Percentiles rank a stretch among this genome's conserved stretches.
Conservation (phyloP, 345 rosid species). For the Eutrema heterophyllum region DNA sequence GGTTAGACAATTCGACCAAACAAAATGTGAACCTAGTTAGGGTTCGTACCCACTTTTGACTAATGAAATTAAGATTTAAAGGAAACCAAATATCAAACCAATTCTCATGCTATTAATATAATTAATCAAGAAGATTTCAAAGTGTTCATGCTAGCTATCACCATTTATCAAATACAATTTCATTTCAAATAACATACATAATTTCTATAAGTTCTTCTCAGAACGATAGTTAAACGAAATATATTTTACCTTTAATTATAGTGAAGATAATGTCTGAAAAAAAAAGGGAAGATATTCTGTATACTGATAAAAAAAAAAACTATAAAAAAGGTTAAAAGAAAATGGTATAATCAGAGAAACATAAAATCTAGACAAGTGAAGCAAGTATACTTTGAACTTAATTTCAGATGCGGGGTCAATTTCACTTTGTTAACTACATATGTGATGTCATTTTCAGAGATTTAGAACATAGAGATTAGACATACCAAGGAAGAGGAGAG, state of each 20-base stretch:
- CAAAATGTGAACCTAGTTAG: constrained; percentile 7
- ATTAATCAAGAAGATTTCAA: not conserved
- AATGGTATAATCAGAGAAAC: not conserved
- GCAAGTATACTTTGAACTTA: constrained; percentile 12
- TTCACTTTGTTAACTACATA: not conserved
- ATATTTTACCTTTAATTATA: not conserved
- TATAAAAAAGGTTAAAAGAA: not conserved
- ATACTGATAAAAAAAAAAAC: not conserved
- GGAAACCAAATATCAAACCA: not conserved
- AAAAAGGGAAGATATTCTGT: not conserved
- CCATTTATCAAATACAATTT: not conserved
- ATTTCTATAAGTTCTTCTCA: not conserved
- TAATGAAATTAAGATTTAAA: not conserved
- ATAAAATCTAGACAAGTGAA: constrained; percentile 6
- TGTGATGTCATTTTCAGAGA: constrained; percentile 21
- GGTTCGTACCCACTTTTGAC: constrained; percentile 25
- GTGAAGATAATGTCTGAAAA: not conserved
- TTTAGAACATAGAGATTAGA: constrained; percentile 14
- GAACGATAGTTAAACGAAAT: not conserved
- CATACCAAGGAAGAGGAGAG: constrained; percentile 7
- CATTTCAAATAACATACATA: not conserved
- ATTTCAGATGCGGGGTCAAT: not conserved
- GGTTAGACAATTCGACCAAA: not conserved
- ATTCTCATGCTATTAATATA: not conserved
- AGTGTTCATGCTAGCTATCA: not conserved